Percentiles rank a stretch among this genome's conserved stretches.
These are phyloP conservation scores for Clavispora fructus DNA, from an alignment of 805 yeast genomes.

Conservation along the genomic window DNA sequence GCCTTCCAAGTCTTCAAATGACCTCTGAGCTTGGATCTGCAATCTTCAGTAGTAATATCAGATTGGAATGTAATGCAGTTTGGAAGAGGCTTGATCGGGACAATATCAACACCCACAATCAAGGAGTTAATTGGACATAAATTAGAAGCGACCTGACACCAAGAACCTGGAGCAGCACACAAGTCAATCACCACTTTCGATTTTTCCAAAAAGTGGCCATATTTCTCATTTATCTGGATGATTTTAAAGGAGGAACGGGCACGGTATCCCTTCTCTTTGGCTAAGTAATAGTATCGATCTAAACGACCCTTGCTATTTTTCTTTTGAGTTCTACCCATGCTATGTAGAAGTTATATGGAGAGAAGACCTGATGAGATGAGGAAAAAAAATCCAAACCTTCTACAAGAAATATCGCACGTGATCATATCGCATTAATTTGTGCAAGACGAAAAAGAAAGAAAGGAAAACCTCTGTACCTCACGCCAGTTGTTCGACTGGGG, in stretches of 20 bases:
- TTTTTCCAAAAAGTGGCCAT: conserved; percentile 89
- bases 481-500: conserved; percentile 2
- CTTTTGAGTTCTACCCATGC: conserved; percentile 89
- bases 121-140: conserved; percentile 88
- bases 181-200: conserved; percentile 95
- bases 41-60: conserved; percentile 97
- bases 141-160: conserved; percentile 98
- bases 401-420: neutral
- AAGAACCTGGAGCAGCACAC: conserved; percentile 99
- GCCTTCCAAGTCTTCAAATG: conserved; percentile 99
- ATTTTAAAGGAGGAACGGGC: conserved; percentile 97
- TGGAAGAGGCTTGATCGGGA: conserved; percentile 94
- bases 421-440: conserved; percentile 4
- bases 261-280: conserved; percentile 96
- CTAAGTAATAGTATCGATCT: conserved; percentile 92
- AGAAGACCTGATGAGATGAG: conserved; percentile 4
- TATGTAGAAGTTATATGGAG: conserved; percentile 1
- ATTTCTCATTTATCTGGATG: conserved; percentile 92
- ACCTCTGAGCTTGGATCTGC: conserved; percentile 90
- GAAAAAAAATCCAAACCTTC: conserved; percentile 2
- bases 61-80: conserved; percentile 92
- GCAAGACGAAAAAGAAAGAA: neutral
- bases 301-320: conserved; percentile 98
- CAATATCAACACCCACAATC: conserved; percentile 98
- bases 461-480: neutral